Evolutionary conservation across 2,329 filamentous ascomycete species (phyloP).

Genomic region (Graphiopsis chlorocephala): DNA sequence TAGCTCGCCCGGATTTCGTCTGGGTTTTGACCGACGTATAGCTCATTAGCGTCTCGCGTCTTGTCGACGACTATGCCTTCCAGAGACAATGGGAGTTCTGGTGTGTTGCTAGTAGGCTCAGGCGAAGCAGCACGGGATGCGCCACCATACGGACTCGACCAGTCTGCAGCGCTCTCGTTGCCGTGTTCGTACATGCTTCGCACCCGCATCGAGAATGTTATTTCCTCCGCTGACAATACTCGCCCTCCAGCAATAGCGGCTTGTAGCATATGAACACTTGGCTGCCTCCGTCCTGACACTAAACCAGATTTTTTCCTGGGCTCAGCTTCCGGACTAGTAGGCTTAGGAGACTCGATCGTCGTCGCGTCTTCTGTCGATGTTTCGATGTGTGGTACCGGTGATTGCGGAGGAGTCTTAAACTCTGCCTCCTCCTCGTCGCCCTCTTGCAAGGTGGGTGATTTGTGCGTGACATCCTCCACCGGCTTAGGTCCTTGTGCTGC

Average conservation of each 20-base stretch:
- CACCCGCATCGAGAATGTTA: slow-evolving; percentile 60
- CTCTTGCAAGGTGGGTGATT: neutral
- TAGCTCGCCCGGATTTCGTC: slow-evolving; percentile 20
- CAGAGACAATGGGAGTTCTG: slow-evolving; percentile 12
- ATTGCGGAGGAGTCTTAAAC: neutral
- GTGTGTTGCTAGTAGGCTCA: slow-evolving; percentile 16
- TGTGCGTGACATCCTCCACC: neutral
- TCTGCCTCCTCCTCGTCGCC: neutral
- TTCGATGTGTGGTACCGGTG: neutral
- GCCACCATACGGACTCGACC: slow-evolving; percentile 26
- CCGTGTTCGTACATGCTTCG: slow-evolving; percentile 63
- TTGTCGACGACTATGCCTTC: slow-evolving; percentile 8
- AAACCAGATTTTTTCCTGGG: neutral
- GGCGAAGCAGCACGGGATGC: slow-evolving; percentile 2
- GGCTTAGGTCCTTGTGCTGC: slow-evolving; percentile 21
- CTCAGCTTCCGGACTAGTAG: neutral
- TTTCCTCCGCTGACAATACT: slow-evolving; percentile 62
- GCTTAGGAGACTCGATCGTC: neutral
- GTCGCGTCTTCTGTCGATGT: neutral
- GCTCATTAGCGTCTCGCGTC: neutral
- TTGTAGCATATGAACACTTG: slow-evolving; percentile 38
- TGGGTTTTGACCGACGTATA: neutral
- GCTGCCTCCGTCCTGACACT: slow-evolving; percentile 31
- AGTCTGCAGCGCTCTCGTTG: slow-evolving; percentile 53
- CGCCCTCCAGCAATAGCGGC: slow-evolving; percentile 38